Evolutionary conservation across 2,329 filamentous ascomycete species (phyloP).

Genomic region (Bertia moriformis): DNA sequence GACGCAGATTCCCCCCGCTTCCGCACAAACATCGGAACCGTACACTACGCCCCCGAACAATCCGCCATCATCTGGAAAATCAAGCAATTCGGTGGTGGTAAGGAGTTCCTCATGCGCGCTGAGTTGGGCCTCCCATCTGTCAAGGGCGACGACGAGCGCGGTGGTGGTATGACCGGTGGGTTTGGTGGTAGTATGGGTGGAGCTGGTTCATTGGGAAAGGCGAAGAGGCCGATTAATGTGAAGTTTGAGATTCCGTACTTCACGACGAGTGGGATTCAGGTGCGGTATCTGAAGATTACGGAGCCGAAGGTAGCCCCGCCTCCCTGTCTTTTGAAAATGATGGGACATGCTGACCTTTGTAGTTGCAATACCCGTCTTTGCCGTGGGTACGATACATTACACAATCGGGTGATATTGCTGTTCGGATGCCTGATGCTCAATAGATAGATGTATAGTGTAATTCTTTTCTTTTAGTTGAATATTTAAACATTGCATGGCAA

Average conservation of each 20-base stretch:
- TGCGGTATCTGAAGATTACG: conserved; percentile 96
- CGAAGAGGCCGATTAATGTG: conserved; percentile 90
- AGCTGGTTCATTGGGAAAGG: conserved; percentile 67
- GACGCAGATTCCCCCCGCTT: conserved; percentile 93
- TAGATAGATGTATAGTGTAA: no score
- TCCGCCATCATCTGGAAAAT: conserved; percentile 99
- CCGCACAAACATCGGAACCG: conserved; percentile 89
- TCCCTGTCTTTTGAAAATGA: background rate
- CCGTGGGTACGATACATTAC: conserved; percentile 99
- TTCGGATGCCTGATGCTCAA: conserved; percentile 71
- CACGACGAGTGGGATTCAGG: conserved; percentile 97
- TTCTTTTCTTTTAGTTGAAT: no score
- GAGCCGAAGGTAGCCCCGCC: conserved; percentile 76
- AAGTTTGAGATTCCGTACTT: conserved; percentile 99
- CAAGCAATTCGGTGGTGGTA: conserved; percentile 96
- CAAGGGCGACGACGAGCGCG: conserved; percentile 85
- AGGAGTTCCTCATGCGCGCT: conserved; percentile 96
- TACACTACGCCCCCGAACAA: conserved; percentile 95
- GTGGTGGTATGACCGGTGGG: conserved; percentile 92
- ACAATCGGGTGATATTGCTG: conserved; percentile 90
- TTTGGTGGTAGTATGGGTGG: conserved; percentile 96
- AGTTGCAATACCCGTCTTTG: conserved; percentile 95
- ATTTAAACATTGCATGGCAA: no score
- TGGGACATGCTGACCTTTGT: conserved; percentile 5
- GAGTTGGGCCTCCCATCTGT: conserved; percentile 90